These are phyloP conservation scores for Apocynum venetum DNA, from an alignment of 257 asterid species.

Conservation along the genomic window DNA sequence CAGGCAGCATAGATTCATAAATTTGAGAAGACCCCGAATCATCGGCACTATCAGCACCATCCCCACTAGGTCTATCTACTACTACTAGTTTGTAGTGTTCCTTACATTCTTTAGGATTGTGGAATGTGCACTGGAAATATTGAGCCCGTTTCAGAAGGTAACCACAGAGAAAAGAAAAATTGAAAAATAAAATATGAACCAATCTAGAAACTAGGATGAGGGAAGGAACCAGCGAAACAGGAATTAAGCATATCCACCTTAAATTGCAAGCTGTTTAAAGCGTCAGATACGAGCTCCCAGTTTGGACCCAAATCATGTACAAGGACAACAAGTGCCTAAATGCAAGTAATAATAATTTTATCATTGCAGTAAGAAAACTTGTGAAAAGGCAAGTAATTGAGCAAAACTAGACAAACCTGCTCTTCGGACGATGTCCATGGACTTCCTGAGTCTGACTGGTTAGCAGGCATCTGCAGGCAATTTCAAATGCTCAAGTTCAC, in stretches of 20 bases:
- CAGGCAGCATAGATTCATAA: slow-evolving; percentile 88
- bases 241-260: slow-evolving; percentile 45
- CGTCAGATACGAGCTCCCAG: slow-evolving; percentile 98
- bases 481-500: slow-evolving; percentile 25
- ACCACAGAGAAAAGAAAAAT: no score
- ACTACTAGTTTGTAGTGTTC: slow-evolving; percentile 72
- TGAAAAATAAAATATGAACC: slow-evolving; percentile 1
- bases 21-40: slow-evolving; percentile 97
- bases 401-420: slow-evolving; percentile 47
- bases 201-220: neutral
- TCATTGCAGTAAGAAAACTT: neutral
- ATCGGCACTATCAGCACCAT: slow-evolving; percentile 96
- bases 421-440: slow-evolving; percentile 89
- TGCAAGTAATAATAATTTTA: neutral
- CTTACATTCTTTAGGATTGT: slow-evolving; percentile 92
- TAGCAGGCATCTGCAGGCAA: slow-evolving; percentile 61
- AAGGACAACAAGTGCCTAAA: slow-evolving; percentile 92
- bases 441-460: slow-evolving; percentile 67
- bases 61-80: slow-evolving; percentile 74
- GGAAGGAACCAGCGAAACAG: neutral
- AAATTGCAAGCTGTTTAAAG: slow-evolving; percentile 81
- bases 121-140: slow-evolving; percentile 61
- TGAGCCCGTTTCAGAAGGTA: neutral
- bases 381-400: neutral
- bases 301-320: slow-evolving; percentile 97